Evolutionary conservation across 179 eudicot genomes (phyloP).

Genomic region (Corrigiola litoralis): DNA sequence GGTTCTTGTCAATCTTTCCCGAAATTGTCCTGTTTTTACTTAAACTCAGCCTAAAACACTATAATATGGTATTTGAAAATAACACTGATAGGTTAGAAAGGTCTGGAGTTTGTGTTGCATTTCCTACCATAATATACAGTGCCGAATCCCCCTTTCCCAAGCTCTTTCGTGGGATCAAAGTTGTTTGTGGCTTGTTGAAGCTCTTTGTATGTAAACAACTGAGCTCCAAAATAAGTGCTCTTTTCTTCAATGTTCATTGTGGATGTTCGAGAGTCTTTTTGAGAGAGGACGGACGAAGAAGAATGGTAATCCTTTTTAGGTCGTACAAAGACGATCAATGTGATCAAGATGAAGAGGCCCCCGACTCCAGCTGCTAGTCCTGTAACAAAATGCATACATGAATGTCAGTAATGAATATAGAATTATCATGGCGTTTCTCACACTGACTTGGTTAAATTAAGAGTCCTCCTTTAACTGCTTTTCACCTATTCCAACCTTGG

Average conservation of each 20-base stretch:
- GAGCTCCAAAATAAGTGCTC: slow-evolving; percentile 24
- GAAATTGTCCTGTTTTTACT: not conserved
- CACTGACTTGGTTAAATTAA: not conserved
- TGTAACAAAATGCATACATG: not conserved
- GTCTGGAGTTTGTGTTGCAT: no score
- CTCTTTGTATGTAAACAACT: slow-evolving; percentile 21
- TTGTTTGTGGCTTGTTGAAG: slow-evolving; percentile 22
- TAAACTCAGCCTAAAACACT: no score
- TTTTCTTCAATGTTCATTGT: not conserved
- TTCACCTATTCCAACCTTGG: slow-evolving; percentile 22
- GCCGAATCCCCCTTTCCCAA: slow-evolving; percentile 26
- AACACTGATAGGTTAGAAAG: not conserved
- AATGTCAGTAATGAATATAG: not conserved
- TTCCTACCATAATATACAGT: slow-evolving; percentile 20
- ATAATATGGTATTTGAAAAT: no score
- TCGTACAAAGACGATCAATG: not conserved
- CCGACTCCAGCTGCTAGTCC: slow-evolving; percentile 16
- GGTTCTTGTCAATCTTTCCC: not conserved
- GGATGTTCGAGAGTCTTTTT: not conserved
- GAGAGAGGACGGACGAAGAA: not conserved
- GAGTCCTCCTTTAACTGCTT: not conserved
- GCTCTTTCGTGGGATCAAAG: slow-evolving; percentile 16
- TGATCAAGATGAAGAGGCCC: not conserved
- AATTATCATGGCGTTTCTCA: not conserved
- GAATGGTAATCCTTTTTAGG: not conserved